Conservation (phyloP, 495 filamentous ascomycete species). For the Aspergillus nanangensis region DNA sequence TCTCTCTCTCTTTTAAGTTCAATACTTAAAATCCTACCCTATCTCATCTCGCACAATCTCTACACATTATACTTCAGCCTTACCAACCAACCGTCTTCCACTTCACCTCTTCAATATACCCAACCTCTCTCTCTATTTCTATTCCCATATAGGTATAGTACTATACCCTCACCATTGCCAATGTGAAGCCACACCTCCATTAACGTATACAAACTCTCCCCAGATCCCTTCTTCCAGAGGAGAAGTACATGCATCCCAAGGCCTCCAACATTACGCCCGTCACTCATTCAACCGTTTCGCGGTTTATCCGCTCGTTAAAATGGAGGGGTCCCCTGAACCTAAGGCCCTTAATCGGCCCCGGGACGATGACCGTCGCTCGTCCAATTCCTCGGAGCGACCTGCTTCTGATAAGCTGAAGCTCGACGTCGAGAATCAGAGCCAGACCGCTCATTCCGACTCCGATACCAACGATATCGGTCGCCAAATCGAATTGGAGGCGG, state of each 20-base stretch:
- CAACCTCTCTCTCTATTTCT: too few relatives aligned
- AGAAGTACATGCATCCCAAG: conserved; percentile 37
- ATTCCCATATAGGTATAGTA: too few relatives aligned
- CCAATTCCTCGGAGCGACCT: conserved; percentile 22
- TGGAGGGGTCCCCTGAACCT: conserved; percentile 30
- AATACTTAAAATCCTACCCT: too few relatives aligned
- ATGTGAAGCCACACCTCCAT: too few relatives aligned
- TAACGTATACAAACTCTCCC: too few relatives aligned
- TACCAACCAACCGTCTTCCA: too few relatives aligned
- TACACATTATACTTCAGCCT: too few relatives aligned
- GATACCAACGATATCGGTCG: conserved; percentile 52
- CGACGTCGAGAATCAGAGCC: conserved; percentile 30
- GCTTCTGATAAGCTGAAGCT: conserved; percentile 27
- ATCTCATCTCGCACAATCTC: too few relatives aligned
- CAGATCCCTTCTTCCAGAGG: too few relatives aligned
- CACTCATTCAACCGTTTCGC: conserved; percentile 28
- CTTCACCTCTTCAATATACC: too few relatives aligned
- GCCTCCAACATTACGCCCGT: conserved; percentile 17
- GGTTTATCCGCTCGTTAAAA: conserved; percentile 39
- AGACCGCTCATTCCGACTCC: conserved; percentile 24
- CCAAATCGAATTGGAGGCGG: conserved; percentile 75
- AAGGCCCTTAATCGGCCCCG: conserved; percentile 12
- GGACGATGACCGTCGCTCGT: conserved; percentile 17
- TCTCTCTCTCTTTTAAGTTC: too few relatives aligned
- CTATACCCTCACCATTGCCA: too few relatives aligned